Evolutionary conservation across 805 yeast genomes (phyloP), one percentile per base, ranked within the genome.

Genomic region (Starmerella riodocensis): DNA sequence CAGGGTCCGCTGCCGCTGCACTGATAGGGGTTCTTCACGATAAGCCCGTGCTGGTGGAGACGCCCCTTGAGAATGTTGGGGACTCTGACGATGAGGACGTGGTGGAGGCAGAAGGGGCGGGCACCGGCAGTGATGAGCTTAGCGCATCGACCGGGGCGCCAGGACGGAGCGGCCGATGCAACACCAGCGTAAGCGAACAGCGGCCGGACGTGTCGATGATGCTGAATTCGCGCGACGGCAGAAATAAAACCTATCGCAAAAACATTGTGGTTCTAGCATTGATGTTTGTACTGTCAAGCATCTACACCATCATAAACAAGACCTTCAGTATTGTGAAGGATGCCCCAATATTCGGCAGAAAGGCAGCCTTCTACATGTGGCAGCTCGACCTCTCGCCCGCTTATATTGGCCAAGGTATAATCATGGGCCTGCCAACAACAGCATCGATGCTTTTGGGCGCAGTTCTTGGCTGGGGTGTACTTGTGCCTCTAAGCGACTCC

Each of bases 331-430:
- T 41, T 20, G 51, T 91, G 11, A 67, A 74, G 37, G 64, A 64
- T 29, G 51, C 91, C 6, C 96, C 96, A 0, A 53, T 88, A 1
- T 81, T 88, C 56, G 97, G 97, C 0, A 28, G 50, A 1, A 52
- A 54, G 32, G 60, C 83, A 16, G 80, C 94, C 0, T 53, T 61
- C 17, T 81, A 82, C 59, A 66, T 80, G 33, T 82, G 96, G 91
- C 76, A 79, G 43, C 71, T 91, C 43, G 94, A 91, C 57, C 95
- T 95, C 0, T 84, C 95, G 0, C 98, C 98, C 0, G 97, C 97
- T 0, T 88, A 88, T 56, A 71, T 91, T 26, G 98, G 98, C 2
- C 98, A 88, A 59, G 98, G 98, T 4, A 84, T 91, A 29, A 88
- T 88, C 41, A 88, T 88, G 98, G 98, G 98, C 0, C 63, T 85